A percentile compares a stretch with the other conserved stretches of the same genome.
These are phyloP conservation scores for Hyaloscypha bicolor DNA, from an alignment of 495 filamentous ascomycete species.

Conservation along the genomic window DNA sequence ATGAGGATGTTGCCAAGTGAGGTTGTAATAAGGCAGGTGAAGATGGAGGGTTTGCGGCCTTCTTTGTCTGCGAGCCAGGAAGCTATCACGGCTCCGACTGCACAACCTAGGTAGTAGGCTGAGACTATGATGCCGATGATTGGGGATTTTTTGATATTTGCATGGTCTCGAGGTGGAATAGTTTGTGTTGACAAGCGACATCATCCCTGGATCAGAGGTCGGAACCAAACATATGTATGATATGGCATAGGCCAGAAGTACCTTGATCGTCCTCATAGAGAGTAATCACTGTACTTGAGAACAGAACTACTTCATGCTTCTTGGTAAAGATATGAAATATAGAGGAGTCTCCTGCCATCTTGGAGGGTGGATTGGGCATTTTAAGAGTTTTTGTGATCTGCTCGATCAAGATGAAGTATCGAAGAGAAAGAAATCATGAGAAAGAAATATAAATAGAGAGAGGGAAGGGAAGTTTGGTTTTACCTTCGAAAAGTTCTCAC, in stretches of 20 bases:
- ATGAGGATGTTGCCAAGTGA: slow-evolving; percentile 55
- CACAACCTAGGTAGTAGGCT: slow-evolving; percentile 61
- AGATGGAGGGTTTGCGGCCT: slow-evolving; percentile 53
- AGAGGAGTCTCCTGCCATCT: slow-evolving; percentile 8
- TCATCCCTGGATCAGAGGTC: slow-evolving; percentile 47
- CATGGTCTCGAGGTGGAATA: slow-evolving; percentile 55
- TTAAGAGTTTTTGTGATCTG: slow-evolving; percentile 3
- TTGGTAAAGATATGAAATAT: slow-evolving; percentile 32
- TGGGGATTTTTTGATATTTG: slow-evolving; percentile 45
- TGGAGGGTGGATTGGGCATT: slow-evolving; percentile 25
- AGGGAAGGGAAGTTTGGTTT: not conserved
- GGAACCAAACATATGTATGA: not conserved
- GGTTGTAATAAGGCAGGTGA: slow-evolving; percentile 49
- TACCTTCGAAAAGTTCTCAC: not conserved
- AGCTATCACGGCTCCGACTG: slow-evolving; percentile 53
- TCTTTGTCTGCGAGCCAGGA: slow-evolving; percentile 48
- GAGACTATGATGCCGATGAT: slow-evolving; percentile 59
- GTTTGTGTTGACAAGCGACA: slow-evolving; percentile 63
- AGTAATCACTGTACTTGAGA: slow-evolving; percentile 57
- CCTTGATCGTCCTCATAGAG: slow-evolving; percentile 60
- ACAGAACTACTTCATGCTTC: slow-evolving; percentile 49
- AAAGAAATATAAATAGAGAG: not conserved
- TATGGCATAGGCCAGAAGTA: not conserved
- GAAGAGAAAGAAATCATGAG: not conserved
- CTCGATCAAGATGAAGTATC: not conserved